Base-by-base conservation (phyloP, 2,329 filamentous ascomycete species). In the Fusarium albosuccineum region DNA sequence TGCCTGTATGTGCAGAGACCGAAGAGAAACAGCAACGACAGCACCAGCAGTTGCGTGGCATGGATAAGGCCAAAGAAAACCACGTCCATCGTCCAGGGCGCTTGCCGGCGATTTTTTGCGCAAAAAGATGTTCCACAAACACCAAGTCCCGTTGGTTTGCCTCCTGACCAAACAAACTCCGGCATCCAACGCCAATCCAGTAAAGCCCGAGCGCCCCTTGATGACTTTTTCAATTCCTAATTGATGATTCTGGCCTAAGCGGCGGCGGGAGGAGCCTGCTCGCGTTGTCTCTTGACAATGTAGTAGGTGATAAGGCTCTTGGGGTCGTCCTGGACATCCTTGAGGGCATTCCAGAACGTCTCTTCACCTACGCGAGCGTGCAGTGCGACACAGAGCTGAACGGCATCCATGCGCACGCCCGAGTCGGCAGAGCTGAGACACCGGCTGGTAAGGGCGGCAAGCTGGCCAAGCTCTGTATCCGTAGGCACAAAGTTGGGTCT, bases 271-370 rank as follows among this genome's bases (percentile, higher is more conserved):
- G 64, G 58, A 30, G 63, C 71, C 59, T 77, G 75, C 78, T 91
- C 88, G 53, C 87, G 81, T 78, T 91, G 88, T 75, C 85, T 83
- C 82, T 90, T 90, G 40, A 92, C 91, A 73, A 94, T 90, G 77
- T 94, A 94, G 75, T 94, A 94, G 9, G 91, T 94, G 71, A 94
- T 89, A 63, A 94, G 77, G 69, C 90, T 93, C 81, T 93, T 87
- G 22, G 91, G 88, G 67, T 92, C 91, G 67, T 93, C 91, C 73
- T 87, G 86, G 33, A 92, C 83, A 9, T 81, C 85, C 59, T 83
- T 86, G 71, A 94, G 82, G 26, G 85, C 84, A 34, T 85, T 85
- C 92, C 92, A 95, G 75, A 94, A 94, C 30, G 73, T 74, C 9
- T 72, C 77, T 56, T 90, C 87, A 11, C 88, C 88, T 9, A 91